Percentiles rank a stretch among this genome's conserved stretches.
phyloP scores from a whole-genome alignment of 306 rosid genomes.

The Citrullus colocynthis region DNA sequence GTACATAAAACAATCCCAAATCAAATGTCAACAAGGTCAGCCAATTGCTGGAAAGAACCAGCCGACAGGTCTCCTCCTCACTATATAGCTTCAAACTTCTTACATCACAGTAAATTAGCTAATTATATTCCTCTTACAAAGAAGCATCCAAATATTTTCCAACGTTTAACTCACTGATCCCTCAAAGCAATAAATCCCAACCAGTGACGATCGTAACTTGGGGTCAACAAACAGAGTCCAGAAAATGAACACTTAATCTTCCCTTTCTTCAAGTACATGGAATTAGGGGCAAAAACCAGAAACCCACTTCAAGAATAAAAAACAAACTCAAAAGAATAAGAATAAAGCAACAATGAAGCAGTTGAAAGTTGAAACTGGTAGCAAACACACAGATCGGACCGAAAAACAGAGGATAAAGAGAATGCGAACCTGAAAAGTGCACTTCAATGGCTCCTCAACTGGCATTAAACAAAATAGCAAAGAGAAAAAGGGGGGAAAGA shows the following conservation, averaged over 20 bases:
- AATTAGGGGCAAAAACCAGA: background rate
- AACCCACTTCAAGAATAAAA: background rate
- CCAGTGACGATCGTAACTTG: background rate
- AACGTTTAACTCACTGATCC: background rate
- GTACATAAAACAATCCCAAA: background rate
- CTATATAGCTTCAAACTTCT: background rate
- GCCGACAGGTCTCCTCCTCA: background rate
- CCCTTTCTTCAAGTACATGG: background rate
- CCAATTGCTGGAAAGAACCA: background rate
- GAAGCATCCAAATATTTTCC: background rate
- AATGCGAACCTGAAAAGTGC: slow-evolving; percentile 71
- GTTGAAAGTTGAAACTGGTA: background rate
- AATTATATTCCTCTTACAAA: background rate
- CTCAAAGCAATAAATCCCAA: background rate
- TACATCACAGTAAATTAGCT: background rate
- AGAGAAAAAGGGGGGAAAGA: background rate
- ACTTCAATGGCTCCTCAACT: slow-evolving; percentile 70
- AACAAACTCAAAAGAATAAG: background rate
- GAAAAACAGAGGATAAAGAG: background rate
- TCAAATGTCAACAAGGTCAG: slow-evolving; percentile 1
- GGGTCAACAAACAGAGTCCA: background rate
- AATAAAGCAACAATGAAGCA: background rate
- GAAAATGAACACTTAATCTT: background rate
- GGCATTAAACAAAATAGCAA: slow-evolving; percentile 17
- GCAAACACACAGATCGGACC: slow-evolving; percentile 10